A percentile compares a stretch with the other conserved stretches of the same genome.
phyloP scores from a whole-genome alignment of 805 yeast species.

The Sugiyamaella boreocaroliniensis region DNA sequence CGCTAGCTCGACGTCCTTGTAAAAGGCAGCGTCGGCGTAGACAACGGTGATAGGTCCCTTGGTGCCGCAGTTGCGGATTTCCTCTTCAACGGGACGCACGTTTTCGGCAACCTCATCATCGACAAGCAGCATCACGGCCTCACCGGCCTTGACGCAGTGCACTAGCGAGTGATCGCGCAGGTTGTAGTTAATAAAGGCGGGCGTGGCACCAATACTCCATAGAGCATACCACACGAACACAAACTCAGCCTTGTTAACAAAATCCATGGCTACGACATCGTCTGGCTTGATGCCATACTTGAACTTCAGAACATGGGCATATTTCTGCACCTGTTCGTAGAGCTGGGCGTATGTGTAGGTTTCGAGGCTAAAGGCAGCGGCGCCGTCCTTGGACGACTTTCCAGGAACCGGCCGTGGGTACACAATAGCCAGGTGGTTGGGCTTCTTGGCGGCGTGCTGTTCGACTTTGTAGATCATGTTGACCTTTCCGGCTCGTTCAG shows the following conservation, averaged over 20 bases:
- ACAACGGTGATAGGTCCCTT: constrained; percentile 16
- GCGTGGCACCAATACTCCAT: constrained; percentile 88
- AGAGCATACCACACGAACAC: constrained; percentile 74
- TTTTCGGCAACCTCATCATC: constrained; percentile 61
- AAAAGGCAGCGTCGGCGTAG: constrained; percentile 40
- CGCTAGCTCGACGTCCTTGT: constrained; percentile 36
- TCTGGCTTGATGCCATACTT: constrained; percentile 60
- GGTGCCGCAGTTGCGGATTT: constrained; percentile 28
- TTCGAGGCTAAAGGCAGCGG: constrained; percentile 47
- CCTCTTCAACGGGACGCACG: constrained; percentile 44
- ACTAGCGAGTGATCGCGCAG: constrained; percentile 63
- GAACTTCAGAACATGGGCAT: constrained; percentile 56
- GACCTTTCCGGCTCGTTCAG: constrained; percentile 34
- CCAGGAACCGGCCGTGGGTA: constrained; percentile 45
- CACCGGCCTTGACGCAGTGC: constrained; percentile 72
- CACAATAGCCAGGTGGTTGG: constrained; percentile 53
- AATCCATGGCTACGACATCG: constrained; percentile 67
- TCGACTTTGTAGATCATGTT: constrained; percentile 71
- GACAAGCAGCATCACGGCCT: constrained; percentile 56
- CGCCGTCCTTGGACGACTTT: constrained; percentile 27
- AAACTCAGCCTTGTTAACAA: constrained; percentile 77
- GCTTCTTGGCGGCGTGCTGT: constrained; percentile 41
- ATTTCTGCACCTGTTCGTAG: constrained; percentile 55
- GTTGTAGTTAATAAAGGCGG: constrained; percentile 82
- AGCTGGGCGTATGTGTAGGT: constrained; percentile 61